Evolutionary conservation across 306 rosid species (phyloP), one percentile per base, ranked within the genome.

Genomic region (Medicago arabica): DNA sequence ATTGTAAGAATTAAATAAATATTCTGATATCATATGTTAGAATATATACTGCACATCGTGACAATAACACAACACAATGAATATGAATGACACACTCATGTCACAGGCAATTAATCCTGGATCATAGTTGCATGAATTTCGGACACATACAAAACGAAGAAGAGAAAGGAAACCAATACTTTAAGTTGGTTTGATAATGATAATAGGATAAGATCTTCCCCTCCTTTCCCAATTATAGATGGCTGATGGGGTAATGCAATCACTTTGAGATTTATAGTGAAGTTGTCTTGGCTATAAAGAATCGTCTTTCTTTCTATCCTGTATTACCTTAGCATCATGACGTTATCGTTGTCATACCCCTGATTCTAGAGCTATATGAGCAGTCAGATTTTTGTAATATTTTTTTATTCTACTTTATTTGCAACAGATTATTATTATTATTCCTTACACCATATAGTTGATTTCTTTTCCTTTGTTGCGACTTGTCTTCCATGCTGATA

Each of bases 401-500:
- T 55, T 69, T 17, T 46, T 69, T 47, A 47, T 60, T 47, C n/a
- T 60, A 46, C 13, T 66, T 16, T 67, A 8, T 61, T 57, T 58
- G 31, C 21, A 46, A n/a, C 51, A 44, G 51, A 44, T 34, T 44
- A 9, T 46, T 31, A 9, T 46, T 31, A 46, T 36, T 59, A 23
- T 51, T 75, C 39, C 57, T 36, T n/a, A 55, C 60, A 66, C 39
- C 61, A 15, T 9, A 18, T 53, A 16, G 59, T 17, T 28, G 50
- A 47, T 47, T 28, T 10, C 13, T 17, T 63, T 58, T 44, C 70
- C 50, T 63, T 38, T 41, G 21, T 19, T 57, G 13, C 57, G 14
- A 58, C 64, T 44, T 62, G 69, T 36, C 75, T 60, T 59, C 53
- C 78, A 59, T 46, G 13, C 75, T 51, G 43, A 86, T 74, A 54